These are phyloP conservation scores for Bassia scoparia DNA, from an alignment of 148 eudicot species.

Conservation along the genomic window DNA sequence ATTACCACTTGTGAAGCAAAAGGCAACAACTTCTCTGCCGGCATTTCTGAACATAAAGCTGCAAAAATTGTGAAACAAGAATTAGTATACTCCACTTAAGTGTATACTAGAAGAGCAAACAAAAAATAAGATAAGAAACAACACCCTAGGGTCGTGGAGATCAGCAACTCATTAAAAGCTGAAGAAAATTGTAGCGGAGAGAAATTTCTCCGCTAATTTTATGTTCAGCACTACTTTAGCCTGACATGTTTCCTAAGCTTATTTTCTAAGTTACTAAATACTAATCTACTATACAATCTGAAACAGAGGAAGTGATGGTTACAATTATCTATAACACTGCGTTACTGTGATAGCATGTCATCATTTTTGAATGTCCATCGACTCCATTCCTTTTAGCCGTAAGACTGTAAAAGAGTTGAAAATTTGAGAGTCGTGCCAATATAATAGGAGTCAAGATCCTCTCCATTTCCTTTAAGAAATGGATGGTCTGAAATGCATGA, in stretches of 20 bases:
- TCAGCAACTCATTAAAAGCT: not conserved
- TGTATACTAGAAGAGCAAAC: not conserved
- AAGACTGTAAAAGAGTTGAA: no score
- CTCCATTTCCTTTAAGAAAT: no score
- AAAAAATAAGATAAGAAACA: not conserved
- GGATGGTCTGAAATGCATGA: no score
- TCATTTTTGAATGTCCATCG: no score
- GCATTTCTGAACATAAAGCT: conserved; percentile 75
- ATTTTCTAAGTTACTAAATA: not conserved
- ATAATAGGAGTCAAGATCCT: no score
- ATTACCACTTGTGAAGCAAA: conserved; percentile 93
- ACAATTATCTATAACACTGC: not conserved
- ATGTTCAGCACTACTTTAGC: not conserved
- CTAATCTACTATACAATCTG: not conserved
- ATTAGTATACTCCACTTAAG: not conserved
- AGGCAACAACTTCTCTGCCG: conserved; percentile 81
- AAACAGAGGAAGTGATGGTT: not conserved
- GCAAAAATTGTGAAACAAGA: conserved; percentile 16
- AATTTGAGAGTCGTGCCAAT: no score
- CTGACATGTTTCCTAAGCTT: not conserved
- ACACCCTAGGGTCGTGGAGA: not conserved
- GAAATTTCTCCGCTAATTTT: not conserved
- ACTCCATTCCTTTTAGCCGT: no score
- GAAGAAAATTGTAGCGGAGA: no score
- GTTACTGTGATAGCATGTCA: not conserved